These are phyloP conservation scores for Aspergillus hortae DNA, from an alignment of 2,329 filamentous ascomycete genomes.

Conservation along the genomic window DNA sequence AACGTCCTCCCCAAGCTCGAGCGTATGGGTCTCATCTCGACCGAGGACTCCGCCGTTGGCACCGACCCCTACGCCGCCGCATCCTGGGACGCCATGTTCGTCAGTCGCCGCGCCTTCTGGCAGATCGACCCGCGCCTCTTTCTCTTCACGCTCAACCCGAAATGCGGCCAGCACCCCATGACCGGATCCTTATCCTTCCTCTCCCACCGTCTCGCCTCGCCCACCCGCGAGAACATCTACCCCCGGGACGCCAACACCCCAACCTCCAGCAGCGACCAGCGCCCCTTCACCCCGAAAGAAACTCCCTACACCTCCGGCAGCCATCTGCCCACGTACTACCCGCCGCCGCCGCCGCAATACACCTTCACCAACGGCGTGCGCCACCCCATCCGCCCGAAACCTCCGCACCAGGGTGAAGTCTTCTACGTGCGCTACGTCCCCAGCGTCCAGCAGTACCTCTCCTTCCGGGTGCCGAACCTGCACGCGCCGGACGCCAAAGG, in stretches of 20 bases:
- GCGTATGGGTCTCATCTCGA: conserved; percentile 81
- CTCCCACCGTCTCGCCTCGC: conserved; percentile 48
- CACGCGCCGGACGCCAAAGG: conserved; percentile 53
- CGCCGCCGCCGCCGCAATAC: conserved; percentile 78
- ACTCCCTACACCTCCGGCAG: conserved; percentile 49
- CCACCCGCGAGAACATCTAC: conserved; percentile 34
- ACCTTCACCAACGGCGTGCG: conserved; percentile 72
- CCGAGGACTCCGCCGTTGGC: conserved; percentile 72
- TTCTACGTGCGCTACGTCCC: conserved; percentile 89
- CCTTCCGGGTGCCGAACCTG: conserved; percentile 74
- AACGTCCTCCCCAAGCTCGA: conserved; percentile 88
- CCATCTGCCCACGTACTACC: conserved; percentile 87
- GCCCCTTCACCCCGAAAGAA: conserved; percentile 25
- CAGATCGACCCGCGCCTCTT: conserved; percentile 84
- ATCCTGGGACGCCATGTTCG: conserved; percentile 77
- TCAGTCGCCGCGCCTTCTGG: conserved; percentile 80
- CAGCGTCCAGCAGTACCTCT: conserved; percentile 77
- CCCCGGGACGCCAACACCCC: conserved; percentile 5
- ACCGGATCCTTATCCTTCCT: conserved; percentile 52
- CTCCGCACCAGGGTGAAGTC: conserved; percentile 81
- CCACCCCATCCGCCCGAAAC: conserved; percentile 83
- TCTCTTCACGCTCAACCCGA: conserved; percentile 75
- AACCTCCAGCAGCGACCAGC: background rate
- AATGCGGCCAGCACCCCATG: conserved; percentile 46
- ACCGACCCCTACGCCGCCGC: conserved; percentile 54